phyloP scores from a whole-genome alignment of 495 filamentous ascomycete species.

The Neurospora sp. region DNA sequence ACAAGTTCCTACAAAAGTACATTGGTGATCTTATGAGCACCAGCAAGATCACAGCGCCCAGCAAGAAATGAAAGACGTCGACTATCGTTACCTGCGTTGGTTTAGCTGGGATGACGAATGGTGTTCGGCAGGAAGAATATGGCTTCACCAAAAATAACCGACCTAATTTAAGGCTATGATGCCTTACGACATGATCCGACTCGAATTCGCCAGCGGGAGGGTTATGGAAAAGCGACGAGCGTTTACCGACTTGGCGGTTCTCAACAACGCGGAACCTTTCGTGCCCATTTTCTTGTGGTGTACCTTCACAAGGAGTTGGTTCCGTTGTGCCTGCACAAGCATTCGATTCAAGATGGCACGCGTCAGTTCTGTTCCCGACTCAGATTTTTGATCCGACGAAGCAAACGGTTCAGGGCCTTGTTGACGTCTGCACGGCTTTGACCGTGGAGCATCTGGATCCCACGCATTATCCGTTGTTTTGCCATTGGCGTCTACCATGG shows the following conservation, averaged over 20 bases:
- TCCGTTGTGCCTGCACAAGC: not conserved
- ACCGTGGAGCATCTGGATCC: not conserved
- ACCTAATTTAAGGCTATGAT: not conserved
- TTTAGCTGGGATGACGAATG: not conserved
- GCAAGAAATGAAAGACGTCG: conserved; percentile 35
- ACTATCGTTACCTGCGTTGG: not conserved
- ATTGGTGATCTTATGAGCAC: conserved; percentile 76
- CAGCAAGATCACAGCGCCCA: conserved; percentile 62
- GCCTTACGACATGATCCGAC: not conserved
- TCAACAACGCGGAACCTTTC: not conserved
- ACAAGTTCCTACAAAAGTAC: conserved; percentile 89
- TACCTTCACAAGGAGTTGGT: not conserved
- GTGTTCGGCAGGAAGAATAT: not conserved
- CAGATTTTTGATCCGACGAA: not conserved
- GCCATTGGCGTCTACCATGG: not conserved
- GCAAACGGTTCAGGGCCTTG: not conserved
- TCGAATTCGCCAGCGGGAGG: not conserved
- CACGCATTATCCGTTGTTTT: not conserved
- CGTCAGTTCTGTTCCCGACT: not conserved
- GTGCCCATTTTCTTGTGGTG: not conserved
- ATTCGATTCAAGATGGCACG: not conserved
- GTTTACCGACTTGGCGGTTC: not conserved
- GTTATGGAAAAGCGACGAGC: not conserved
- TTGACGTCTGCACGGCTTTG: not conserved
- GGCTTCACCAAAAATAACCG: not conserved